Percentiles rank a stretch among this genome's conserved stretches.
Conservation (phyloP, 75 land plant genomes). For the Picea glauca region DNA sequence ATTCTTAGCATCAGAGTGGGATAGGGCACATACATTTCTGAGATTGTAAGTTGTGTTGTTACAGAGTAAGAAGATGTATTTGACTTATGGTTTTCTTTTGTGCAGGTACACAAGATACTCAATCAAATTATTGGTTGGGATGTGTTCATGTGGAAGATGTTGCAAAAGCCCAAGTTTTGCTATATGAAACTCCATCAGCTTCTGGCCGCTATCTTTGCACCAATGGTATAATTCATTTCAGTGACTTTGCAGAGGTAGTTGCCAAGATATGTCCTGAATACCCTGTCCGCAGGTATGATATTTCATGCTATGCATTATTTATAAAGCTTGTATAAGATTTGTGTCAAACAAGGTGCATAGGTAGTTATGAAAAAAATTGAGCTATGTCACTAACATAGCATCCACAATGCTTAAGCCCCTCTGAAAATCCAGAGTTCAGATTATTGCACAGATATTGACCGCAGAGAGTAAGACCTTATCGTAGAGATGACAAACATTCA, state of each 20-base stretch:
- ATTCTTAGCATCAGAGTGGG: too few relatives aligned
- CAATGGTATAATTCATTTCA: conserved; percentile 56
- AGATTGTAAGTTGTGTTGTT: neutral
- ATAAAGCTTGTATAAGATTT: neutral
- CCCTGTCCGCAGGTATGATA: conserved; percentile 45
- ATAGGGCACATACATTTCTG: too few relatives aligned
- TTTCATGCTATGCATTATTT: neutral
- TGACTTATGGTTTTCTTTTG: neutral
- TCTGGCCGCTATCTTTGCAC: conserved; percentile 73
- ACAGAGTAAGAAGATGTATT: neutral
- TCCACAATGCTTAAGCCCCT: neutral
- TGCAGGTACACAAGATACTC: conserved; percentile 44
- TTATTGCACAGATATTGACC: neutral
- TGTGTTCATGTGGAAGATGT: conserved; percentile 74
- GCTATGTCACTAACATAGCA: neutral
- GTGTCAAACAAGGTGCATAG: neutral
- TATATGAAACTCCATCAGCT: conserved; percentile 55
- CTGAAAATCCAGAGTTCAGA: neutral
- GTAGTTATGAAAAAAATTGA: neutral
- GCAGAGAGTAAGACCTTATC: neutral
- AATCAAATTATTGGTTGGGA: conserved; percentile 55
- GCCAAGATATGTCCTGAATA: conserved; percentile 52
- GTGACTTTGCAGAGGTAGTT: conserved; percentile 48
- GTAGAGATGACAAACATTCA: neutral
- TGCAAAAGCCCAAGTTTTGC: conserved; percentile 61